Base-by-base conservation (phyloP, 768 basidiomycete species). In the Xerocomus brunneocitrinus region DNA sequence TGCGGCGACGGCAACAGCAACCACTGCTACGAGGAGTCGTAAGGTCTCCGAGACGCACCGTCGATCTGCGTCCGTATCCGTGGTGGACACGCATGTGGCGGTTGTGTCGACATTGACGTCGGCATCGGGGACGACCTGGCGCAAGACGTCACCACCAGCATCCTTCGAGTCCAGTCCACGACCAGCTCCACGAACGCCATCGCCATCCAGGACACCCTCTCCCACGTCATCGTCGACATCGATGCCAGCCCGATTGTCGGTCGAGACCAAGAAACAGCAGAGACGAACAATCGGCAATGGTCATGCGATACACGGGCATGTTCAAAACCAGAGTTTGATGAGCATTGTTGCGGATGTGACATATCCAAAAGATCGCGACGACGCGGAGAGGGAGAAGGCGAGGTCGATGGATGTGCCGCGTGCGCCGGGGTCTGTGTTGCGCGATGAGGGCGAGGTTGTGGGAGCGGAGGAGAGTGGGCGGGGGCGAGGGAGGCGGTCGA, bases 341-440 rank as follows among this genome's bases (percentile, higher is more conserved):
- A 82, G 79, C 59, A 82, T 89, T 57, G 81, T 89, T 8, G 84
- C 87, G 60, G 78, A 74, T 52, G 80, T 87, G 42, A 66, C 83
- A 25, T 69, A 69, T 43, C 60, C 68, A 2, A 38, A 19, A 51
- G 76, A 76, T 48, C 72, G 32, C 34, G 30, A 22, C 9, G 12
- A 35, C 5, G 30, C 8, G 8, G 39, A 45, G 32, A 7, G 25
- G 31, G 50, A 55, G n/a, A 46, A 31, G 49, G 8, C 52, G 9
- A 45, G 39, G 36, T 68, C 67, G 8, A 31, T 69, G 51, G 68
- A 69, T 40, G 30, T 69, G 16, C 58, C 58, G 5, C 58, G 62
- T 12, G 62, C 62, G 27, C 64, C 57, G 0, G 52, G 52, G 13
- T 59, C 59, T 3, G 53, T 56, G 38, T 46, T 58, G 16, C 40